phyloP scores from a whole-genome alignment of 495 filamentous ascomycete species.

The Annulohypoxylon maeteangense region DNA sequence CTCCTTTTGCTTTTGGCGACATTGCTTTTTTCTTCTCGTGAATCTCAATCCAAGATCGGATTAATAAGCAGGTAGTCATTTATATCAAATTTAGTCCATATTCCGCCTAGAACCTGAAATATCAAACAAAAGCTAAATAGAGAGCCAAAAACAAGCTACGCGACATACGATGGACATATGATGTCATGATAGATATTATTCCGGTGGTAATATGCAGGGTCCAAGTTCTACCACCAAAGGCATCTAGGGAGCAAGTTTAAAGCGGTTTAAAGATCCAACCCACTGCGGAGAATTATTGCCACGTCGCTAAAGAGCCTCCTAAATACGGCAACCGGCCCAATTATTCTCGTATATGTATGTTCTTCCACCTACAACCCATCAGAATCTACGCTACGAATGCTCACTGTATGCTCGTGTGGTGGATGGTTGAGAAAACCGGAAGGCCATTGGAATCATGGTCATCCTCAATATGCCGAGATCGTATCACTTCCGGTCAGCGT shows the following conservation, averaged over 20 bases:
- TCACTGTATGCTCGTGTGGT: neutral
- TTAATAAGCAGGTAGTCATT: neutral
- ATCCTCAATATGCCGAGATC: neutral
- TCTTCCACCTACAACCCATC: neutral
- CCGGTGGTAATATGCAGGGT: neutral
- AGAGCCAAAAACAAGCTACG: neutral
- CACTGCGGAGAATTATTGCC: slow-evolving; percentile 3
- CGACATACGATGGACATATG: neutral
- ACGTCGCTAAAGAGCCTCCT: slow-evolving; percentile 3
- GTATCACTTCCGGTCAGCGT: neutral
- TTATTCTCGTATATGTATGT: neutral
- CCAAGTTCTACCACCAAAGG: neutral
- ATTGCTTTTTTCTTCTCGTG: neutral
- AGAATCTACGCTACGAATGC: neutral
- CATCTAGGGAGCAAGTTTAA: neutral
- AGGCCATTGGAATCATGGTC: neutral
- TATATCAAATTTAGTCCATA: neutral
- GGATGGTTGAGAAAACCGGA: neutral
- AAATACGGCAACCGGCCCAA: neutral
- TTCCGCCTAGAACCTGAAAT: neutral
- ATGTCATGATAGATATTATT: neutral
- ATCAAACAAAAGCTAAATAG: neutral
- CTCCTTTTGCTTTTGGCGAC: neutral
- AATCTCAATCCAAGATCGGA: neutral
- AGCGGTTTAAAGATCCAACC: slow-evolving; percentile 1